A percentile compares a stretch with the other conserved stretches of the same genome.
phyloP scores from a whole-genome alignment of 176 grass and related monocot species.

The Eleusine coracana region DNA sequence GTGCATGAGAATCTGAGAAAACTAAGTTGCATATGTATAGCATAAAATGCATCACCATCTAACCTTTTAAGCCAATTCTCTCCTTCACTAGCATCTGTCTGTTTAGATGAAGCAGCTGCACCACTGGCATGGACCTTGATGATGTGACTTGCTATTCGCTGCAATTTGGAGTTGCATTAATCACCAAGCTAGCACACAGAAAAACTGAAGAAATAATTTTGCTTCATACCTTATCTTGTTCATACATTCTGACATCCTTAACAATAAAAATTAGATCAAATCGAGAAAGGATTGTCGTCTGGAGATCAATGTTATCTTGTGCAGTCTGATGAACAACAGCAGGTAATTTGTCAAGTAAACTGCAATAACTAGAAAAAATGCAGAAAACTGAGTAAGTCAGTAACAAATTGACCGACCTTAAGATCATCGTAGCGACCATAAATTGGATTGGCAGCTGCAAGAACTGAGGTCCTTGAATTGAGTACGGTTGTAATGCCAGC shows the following conservation, averaged over 20 bases:
- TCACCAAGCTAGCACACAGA: neutral
- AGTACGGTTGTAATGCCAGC: slow-evolving; percentile 97
- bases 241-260: slow-evolving; percentile 89
- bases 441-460: slow-evolving; percentile 97
- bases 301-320: slow-evolving; percentile 97
- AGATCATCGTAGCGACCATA: slow-evolving; percentile 94
- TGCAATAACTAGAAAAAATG: neutral
- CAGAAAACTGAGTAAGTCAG: neutral
- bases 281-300: slow-evolving; percentile 95
- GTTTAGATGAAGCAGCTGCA: slow-evolving; percentile 53
- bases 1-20: slow-evolving; percentile 20
- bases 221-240: slow-evolving; percentile 86
- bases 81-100: slow-evolving; percentile 66
- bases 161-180: slow-evolving; percentile 17
- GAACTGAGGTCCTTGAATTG: slow-evolving; percentile 95
- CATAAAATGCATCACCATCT: neutral
- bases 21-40: slow-evolving; percentile 10
- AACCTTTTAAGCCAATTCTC: slow-evolving; percentile 98
- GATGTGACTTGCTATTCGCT: slow-evolving; percentile 89
- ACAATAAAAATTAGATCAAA: slow-evolving; percentile 99
- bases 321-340: slow-evolving; percentile 63
- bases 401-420: slow-evolving; percentile 49
- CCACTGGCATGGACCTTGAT: slow-evolving; percentile 97
- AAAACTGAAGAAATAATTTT: slow-evolving; percentile 18
- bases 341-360: slow-evolving; percentile 2